Evolutionary conservation across 345 rosid species (phyloP), one percentile per base, ranked within the genome.

Genomic region (Camelina hispida): DNA sequence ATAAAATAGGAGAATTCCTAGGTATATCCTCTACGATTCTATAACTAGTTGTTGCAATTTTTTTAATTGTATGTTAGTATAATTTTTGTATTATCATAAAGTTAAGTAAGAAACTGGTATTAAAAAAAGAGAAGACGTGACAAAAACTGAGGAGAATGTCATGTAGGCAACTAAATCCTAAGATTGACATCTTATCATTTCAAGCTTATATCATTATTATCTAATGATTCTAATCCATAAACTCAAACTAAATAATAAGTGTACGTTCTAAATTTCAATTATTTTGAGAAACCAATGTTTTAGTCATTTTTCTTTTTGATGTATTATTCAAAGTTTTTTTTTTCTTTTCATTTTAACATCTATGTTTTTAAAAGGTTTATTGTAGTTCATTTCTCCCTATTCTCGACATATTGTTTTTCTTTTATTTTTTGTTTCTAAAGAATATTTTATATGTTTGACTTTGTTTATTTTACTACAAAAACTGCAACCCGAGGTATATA

Each of bases 151-250:
- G 44, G 23, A 58, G 63, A 71, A 59, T 50, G 68, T 59, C 73
- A 51, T 66, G 77, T 17, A n/a, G 63, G 10, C 81, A 72, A 78
- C 81, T 78, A 78, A 59, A 68, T 44, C 62, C 30, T 48, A 28
- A 16, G 53, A 58, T 35, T 56, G 46, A 44, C 22, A 76, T 69
- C 51, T 38, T 51, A 59, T 52, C 16, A 30, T 68, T 46, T 48
- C n/a, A 46, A 50, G 51, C 44, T 75, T 67, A 66, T 48, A 53
- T 38, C 1, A 50, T 15, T 23, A 48, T 25, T 23, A 48, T 25
- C 28, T 25, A 25, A 25, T 23, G 25, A 23, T 23, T 66, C 1
- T 35, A 57, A 47, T 66, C 17, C 42, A 22, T 46, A n/a, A 55
- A 34, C 58, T 11, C 18, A 46, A 16, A 54, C 4, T 34, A 34